These are phyloP conservation scores for Fusarium mangiferae DNA, from an alignment of 2,329 filamentous ascomycete genomes.

Conservation along the genomic window DNA sequence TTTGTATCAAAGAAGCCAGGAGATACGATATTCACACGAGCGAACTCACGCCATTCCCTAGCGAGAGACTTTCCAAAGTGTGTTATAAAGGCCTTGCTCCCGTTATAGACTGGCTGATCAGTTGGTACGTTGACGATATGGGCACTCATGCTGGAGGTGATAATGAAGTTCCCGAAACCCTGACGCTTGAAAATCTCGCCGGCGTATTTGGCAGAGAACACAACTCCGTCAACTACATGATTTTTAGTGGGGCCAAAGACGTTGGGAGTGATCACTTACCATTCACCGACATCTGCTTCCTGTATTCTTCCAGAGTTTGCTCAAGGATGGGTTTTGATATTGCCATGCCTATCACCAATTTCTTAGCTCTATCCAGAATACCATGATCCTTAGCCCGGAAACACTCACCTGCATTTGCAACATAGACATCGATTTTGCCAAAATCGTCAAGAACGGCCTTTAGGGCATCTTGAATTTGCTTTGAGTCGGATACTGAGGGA, in stretches of 20 bases:
- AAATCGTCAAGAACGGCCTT: constrained; percentile 37
- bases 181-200: constrained; percentile 57
- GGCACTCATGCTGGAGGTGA: constrained; percentile 60
- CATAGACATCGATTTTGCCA: constrained; percentile 41
- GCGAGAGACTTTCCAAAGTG: constrained; percentile 66
- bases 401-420: constrained; percentile 44
- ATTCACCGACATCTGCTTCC: constrained; percentile 63
- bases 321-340: constrained; percentile 67
- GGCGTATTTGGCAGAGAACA: constrained; percentile 56
- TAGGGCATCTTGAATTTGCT: constrained; percentile 35
- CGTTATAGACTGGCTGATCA: constrained; percentile 66
- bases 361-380: background rate
- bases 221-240: constrained; percentile 58
- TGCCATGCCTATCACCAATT: constrained; percentile 14
- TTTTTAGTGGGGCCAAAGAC: background rate
- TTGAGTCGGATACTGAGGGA: constrained; percentile 53
- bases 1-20: constrained; percentile 61
- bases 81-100: constrained; percentile 63
- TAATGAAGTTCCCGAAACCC: constrained; percentile 60
- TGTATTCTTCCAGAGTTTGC: constrained; percentile 62
- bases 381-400: background rate
- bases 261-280: constrained; percentile 46
- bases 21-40: constrained; percentile 63
- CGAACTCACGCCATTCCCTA: constrained; percentile 65
- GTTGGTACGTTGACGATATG: constrained; percentile 61